A percentile compares a stretch with the other conserved stretches of the same genome.
These are phyloP conservation scores for Boechera retrofracta DNA, from an alignment of 345 rosid genomes.

Conservation along the genomic window DNA sequence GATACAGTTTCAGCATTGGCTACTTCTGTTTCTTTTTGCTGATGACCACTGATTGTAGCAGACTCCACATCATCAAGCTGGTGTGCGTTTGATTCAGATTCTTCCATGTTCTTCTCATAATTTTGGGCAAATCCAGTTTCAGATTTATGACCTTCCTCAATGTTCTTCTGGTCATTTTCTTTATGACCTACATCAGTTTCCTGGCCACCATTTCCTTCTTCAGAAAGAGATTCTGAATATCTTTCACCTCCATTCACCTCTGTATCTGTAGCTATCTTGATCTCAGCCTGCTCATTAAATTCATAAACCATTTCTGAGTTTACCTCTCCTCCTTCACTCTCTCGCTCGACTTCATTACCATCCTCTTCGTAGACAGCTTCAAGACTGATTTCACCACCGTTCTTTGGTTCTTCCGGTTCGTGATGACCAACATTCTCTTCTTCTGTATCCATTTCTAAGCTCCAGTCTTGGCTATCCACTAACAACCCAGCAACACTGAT, in stretches of 20 bases:
- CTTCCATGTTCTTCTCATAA: conserved; percentile 38
- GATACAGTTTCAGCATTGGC: conserved; percentile 14
- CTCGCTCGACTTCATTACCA: conserved; percentile 10
- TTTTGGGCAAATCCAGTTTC: conserved; percentile 7
- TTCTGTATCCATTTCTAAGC: conserved; percentile 20
- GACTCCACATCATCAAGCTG: conserved; percentile 25
- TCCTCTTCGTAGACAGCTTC: conserved; percentile 18
- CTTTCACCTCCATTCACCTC: conserved; percentile 23
- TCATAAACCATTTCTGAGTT: conserved; percentile 14
- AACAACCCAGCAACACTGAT: conserved; percentile 24
- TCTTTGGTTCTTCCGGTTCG: conserved; percentile 21
- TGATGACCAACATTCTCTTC: conserved; percentile 13
- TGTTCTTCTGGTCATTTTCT: conserved; percentile 37
- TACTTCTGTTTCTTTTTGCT: conserved; percentile 25
- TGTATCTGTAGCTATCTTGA: conserved; percentile 16
- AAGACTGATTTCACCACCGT: conserved; percentile 2
- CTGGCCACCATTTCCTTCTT: conserved; percentile 30
- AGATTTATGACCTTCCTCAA: conserved; percentile 17
- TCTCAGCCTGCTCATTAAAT: conserved; percentile 33
- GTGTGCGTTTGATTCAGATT: conserved; percentile 4
- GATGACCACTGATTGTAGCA: conserved; percentile 15
- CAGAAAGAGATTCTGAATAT: conserved; percentile 12
- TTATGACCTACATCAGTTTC: background rate
- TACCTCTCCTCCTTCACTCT: conserved; percentile 26
- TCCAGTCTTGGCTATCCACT: conserved; percentile 33